A percentile compares a stretch with the other conserved stretches of the same genome.
Conservation (phyloP, 768 basidiomycete species). For the Russula sp. region DNA sequence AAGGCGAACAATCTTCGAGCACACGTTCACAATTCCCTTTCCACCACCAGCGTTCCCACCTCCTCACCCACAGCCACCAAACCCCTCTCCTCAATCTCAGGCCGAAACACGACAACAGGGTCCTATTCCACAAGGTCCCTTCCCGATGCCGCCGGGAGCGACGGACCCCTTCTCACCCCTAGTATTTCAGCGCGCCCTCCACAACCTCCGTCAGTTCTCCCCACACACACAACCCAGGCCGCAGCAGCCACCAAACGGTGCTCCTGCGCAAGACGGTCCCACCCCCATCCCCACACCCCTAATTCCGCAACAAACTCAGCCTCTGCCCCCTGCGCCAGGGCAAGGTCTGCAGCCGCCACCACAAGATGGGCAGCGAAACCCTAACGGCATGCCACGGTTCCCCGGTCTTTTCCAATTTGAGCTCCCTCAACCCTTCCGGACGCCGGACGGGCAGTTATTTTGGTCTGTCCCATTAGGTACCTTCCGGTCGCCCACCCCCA, state of each 20-base stretch:
- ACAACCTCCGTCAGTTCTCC: background rate
- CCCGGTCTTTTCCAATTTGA: conserved; percentile 21
- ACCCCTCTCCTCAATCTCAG: conserved; percentile 4
- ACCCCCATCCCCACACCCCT: conserved; percentile 23
- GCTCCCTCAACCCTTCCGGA: conserved; percentile 15
- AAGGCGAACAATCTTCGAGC: conserved; percentile 17
- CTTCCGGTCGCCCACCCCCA: background rate
- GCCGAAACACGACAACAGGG: conserved; percentile 1
- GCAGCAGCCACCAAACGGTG: background rate
- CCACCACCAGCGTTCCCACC: background rate
- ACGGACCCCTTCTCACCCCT: conserved; percentile 4
- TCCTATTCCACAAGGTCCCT: background rate
- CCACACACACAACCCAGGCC: background rate
- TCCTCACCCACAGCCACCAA: background rate
- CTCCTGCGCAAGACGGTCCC: background rate
- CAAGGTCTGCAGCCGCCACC: conserved; percentile 16
- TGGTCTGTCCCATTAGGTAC: conserved; percentile 15
- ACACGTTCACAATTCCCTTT: conserved; percentile 16
- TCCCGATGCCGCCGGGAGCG: background rate
- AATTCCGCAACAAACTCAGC: conserved; percentile 14
- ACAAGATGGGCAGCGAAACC: conserved; percentile 12
- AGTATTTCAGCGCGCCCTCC: conserved; percentile 4
- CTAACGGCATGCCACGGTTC: conserved; percentile 15
- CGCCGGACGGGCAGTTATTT: conserved; percentile 15
- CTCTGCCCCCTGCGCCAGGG: conserved; percentile 13